Percentiles rank a stretch among this genome's conserved stretches.
These are phyloP conservation scores for Saturnispora mendoncae DNA, from an alignment of 805 yeast species.

Conservation along the genomic window DNA sequence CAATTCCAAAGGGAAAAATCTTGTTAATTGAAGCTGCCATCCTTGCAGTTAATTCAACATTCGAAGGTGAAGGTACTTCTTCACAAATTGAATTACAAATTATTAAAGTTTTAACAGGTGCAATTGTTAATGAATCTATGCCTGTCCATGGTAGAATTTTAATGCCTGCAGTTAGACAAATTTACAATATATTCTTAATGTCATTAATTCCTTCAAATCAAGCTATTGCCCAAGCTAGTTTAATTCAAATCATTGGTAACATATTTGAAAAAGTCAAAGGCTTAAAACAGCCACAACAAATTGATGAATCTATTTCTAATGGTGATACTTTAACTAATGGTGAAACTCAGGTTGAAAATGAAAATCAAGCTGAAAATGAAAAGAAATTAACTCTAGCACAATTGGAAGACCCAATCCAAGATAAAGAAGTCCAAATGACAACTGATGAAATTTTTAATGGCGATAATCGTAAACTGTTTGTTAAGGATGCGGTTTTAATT, in stretches of 20 bases:
- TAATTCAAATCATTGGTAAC: constrained; percentile 81
- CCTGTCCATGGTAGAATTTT: constrained; percentile 87
- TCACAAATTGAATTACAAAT: constrained; percentile 86
- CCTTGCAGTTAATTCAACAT: constrained; percentile 74
- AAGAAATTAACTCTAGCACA: constrained; percentile 45
- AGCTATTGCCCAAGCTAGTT: constrained; percentile 88
- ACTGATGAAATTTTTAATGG: constrained; percentile 33
- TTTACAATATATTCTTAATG: constrained; percentile 83
- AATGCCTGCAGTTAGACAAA: constrained; percentile 84
- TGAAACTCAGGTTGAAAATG: not conserved
- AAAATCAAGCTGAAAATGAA: not conserved
- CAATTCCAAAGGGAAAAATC: constrained; percentile 35
- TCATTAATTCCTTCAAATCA: constrained; percentile 79
- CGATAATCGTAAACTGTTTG: constrained; percentile 57
- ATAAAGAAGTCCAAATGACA: constrained; percentile 43
- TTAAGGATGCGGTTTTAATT: constrained; percentile 86
- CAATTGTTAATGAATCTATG: constrained; percentile 68
- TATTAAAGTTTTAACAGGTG: constrained; percentile 82
- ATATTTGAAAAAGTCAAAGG: constrained; percentile 61
- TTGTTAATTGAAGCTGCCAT: constrained; percentile 73
- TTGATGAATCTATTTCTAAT: not conserved
- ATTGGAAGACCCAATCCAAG: constrained; percentile 47
- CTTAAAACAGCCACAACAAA: not conserved
- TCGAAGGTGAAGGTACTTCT: constrained; percentile 89
- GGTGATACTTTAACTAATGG: not conserved